Conservation (phyloP, 768 basidiomycete species). For the Daedaleopsis nitida region DNA sequence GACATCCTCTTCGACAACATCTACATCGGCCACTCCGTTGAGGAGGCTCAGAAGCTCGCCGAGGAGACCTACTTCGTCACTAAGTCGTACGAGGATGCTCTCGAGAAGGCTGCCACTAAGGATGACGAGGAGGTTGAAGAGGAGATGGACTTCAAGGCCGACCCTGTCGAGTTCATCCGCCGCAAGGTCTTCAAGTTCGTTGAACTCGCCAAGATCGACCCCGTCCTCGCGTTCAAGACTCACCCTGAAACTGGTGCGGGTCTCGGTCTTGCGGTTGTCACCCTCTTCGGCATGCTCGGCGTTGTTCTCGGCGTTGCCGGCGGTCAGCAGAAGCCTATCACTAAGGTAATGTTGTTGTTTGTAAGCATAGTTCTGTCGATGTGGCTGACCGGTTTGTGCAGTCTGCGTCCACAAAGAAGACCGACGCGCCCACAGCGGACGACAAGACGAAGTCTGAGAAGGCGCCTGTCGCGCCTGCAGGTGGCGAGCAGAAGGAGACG, state of each 20-base stretch:
- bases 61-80: slow-evolving; percentile 91
- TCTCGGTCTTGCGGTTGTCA: slow-evolving; percentile 71
- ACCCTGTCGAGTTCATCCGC: slow-evolving; percentile 82
- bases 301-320: slow-evolving; percentile 80
- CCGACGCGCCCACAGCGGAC: slow-evolving; percentile 62
- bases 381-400: slow-evolving; percentile 10
- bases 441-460: slow-evolving; percentile 67
- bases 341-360: slow-evolving; percentile 50
- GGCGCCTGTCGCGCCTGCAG: slow-evolving; percentile 71
- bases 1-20: slow-evolving; percentile 93
- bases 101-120: slow-evolving; percentile 48
- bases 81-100: slow-evolving; percentile 74
- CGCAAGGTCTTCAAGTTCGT: slow-evolving; percentile 79
- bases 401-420: slow-evolving; percentile 68
- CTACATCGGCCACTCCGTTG: slow-evolving; percentile 87
- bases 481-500: slow-evolving; percentile 73
- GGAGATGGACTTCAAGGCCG: slow-evolving; percentile 57
- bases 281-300: slow-evolving; percentile 84
- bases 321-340: slow-evolving; percentile 67
- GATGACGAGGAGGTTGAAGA: slow-evolving; percentile 47
- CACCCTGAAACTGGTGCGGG: slow-evolving; percentile 88
- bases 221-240: slow-evolving; percentile 79
- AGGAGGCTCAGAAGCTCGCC: slow-evolving; percentile 83
- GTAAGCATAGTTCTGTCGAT: neutral
- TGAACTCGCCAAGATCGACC: slow-evolving; percentile 73